Base-by-base conservation (phyloP, 495 filamentous ascomycete species). In the Hyaloscypha variabilis region DNA sequence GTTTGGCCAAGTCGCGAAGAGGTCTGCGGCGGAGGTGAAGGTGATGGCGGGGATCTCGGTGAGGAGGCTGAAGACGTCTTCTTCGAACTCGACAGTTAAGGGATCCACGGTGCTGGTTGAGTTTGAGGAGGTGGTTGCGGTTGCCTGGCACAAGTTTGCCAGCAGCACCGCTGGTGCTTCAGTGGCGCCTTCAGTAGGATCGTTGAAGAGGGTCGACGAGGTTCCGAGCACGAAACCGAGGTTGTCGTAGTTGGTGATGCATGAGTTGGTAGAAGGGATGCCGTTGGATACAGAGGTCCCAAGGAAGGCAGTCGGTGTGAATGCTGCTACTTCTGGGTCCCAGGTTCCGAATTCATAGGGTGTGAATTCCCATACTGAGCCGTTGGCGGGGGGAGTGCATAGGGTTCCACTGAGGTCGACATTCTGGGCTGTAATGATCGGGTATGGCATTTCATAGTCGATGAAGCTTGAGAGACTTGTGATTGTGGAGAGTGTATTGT, bases 141-240 rank as follows among this genome's bases (percentile, higher is more conserved):
- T 14, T 36, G 5, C 31, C 13, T 36, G 31, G 19, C 62, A 64
- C 50, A 58, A 30, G 19, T 57, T 64, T 17, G 52, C 54, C 14
- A 64, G 21, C 4, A 64, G 62, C 49, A 30, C 23, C 10, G 24
- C 57, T 21, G 60, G 51, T 19, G 56, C 2, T 24, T 13, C 63
- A 34, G 28, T 29, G 23, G 29, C 1, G 34, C 52, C 52, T 21
- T 46, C 30, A n/a, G 23, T 66, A 0, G 88, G 87, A 8, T 59
- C 52, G 77, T 97, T 97, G 86, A 97, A 97, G 36, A 97, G 82
- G 24, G 88, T 88, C 25, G 88, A 91, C 23, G 89, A 92, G 0
- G 93, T 96, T 39, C 94, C 94, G 82, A 95, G 91, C 42, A 96
- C 76, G 74, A 84, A 97, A 30, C 92, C 92, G 56, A 82, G 84